A percentile compares a stretch with the other conserved stretches of the same genome.
Conservation (phyloP, 2,329 filamentous ascomycete genomes). For the Diplodia seriata region DNA sequence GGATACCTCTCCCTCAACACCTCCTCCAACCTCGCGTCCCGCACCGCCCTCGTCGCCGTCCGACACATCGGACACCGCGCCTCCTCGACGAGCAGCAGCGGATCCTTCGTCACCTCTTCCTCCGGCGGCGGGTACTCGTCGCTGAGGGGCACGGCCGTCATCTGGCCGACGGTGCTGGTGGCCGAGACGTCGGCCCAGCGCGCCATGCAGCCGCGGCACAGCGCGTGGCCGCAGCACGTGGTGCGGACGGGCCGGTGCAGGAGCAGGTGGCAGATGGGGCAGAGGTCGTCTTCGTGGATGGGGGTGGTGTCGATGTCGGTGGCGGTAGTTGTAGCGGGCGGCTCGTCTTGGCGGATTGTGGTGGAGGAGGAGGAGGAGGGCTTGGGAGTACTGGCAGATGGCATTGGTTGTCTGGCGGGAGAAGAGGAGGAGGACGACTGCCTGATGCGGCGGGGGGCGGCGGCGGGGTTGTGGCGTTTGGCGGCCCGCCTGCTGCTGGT, state of each 20-base stretch:
- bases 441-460: not conserved
- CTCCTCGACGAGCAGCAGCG: slow-evolving; percentile 39
- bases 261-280: slow-evolving; percentile 55
- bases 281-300: slow-evolving; percentile 52
- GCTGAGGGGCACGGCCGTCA: slow-evolving; percentile 51
- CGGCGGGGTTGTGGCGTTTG: not conserved
- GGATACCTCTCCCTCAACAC: slow-evolving; percentile 48
- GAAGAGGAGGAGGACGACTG: not conserved
- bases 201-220: slow-evolving; percentile 56
- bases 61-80: slow-evolving; percentile 57
- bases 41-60: slow-evolving; percentile 47
- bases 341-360: no score
- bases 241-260: slow-evolving; percentile 53
- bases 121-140: slow-evolving; percentile 41
- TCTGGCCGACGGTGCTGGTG: slow-evolving; percentile 44
- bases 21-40: slow-evolving; percentile 40
- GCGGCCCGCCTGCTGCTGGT: not conserved
- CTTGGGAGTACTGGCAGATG: not conserved
- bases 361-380: not conserved
- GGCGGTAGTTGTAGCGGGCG: not conserved
- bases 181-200: slow-evolving; percentile 54
- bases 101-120: slow-evolving; percentile 31
- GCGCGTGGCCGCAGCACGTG: slow-evolving; percentile 50
- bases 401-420: not conserved
- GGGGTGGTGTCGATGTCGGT: not conserved